These are phyloP conservation scores for Trypanosoma conorhini DNA, from an alignment of 208 protist genomes.

Conservation along the genomic window DNA sequence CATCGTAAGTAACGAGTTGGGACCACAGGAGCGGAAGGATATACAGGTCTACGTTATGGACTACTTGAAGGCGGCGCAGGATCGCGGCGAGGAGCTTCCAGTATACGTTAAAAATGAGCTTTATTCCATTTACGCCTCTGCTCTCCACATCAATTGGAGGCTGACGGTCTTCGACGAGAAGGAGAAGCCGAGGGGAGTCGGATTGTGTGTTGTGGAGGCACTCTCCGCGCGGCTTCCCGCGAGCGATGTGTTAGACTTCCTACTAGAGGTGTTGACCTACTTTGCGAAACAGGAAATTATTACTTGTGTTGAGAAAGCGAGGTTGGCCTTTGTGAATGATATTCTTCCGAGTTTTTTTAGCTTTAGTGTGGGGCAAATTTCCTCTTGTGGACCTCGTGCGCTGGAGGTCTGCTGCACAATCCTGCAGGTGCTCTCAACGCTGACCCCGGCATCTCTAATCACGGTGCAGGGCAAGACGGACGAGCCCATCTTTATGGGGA, in stretches of 20 bases:
- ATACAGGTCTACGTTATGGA: slow-evolving; percentile 64
- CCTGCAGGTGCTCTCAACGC: slow-evolving; percentile 49
- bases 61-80: slow-evolving; percentile 46
- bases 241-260: slow-evolving; percentile 67
- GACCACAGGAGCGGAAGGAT: slow-evolving; percentile 70
- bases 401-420: slow-evolving; percentile 61
- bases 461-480: slow-evolving; percentile 50
- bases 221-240: slow-evolving; percentile 50
- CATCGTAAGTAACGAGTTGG: slow-evolving; percentile 87
- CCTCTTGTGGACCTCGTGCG: slow-evolving; percentile 26
- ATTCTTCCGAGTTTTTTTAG: slow-evolving; percentile 75
- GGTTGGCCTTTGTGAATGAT: slow-evolving; percentile 45
- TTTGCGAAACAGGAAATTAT: slow-evolving; percentile 61
- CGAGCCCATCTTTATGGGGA: slow-evolving; percentile 50
- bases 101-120: slow-evolving; percentile 63
- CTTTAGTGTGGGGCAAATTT: slow-evolving; percentile 32
- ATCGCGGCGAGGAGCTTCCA: slow-evolving; percentile 47
- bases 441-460: slow-evolving; percentile 10
- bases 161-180: slow-evolving; percentile 46
- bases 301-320: slow-evolving; percentile 42
- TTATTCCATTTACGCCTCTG: slow-evolving; percentile 71
- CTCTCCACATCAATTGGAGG: slow-evolving; percentile 80
- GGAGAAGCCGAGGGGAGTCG: slow-evolving; percentile 20
- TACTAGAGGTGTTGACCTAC: slow-evolving; percentile 72
- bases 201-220: slow-evolving; percentile 39